Evolutionary conservation across 108 stramenopile genomes (phyloP), one percentile per base, ranked within the genome.

Genomic region (Cafeteria roenbergensis): DNA sequence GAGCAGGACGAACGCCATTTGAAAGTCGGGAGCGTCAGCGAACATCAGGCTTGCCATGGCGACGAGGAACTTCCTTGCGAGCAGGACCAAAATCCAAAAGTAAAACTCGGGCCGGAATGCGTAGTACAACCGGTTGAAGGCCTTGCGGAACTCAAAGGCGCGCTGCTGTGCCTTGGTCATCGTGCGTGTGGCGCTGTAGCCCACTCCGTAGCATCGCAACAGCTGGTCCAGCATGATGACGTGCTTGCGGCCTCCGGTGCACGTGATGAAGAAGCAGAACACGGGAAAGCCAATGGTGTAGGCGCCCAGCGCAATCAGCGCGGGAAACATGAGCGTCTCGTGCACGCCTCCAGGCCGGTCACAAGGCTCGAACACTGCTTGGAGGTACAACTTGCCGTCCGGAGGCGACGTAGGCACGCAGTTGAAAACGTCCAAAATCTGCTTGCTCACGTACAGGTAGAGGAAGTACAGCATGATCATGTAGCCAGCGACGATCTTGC

Each of bases 391-490:
- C 51, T 61, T 52, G 32, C 68, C 68, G 54, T 69, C 68, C 28
- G 33, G 30, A 14, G 68, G 68, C 6, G 22, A 20, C 29, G 68
- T 62, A 17, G 36, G 36, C 53, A 55, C 34, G 38, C 73, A 73
- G 35, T 60, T 60, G 57, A 67, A 73, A 21, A 69, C 58, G 34
- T 55, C 68, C 21, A 73, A 51, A 8, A 54, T 51, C 64, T 63
- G 69, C 29, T 62, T 69, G 30, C 60, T 70, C 25, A 73, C 56
- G 52, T 63, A 65, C 62, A 73, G 28, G 73, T 74, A 74, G 28
- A 64, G 64, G 65, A 69, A 74, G 69, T 74, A 74, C 25, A 69
- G 62, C 58, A 70, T 70, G 26, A 69, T 62, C 29, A 74, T 1
- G 36, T 32, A 48, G 24, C 21, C 24, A 22, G 52, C 9, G 52